These are phyloP conservation scores for Annona cherimola DNA, from an alignment of 164 flowering plant species.

Conservation along the genomic window DNA sequence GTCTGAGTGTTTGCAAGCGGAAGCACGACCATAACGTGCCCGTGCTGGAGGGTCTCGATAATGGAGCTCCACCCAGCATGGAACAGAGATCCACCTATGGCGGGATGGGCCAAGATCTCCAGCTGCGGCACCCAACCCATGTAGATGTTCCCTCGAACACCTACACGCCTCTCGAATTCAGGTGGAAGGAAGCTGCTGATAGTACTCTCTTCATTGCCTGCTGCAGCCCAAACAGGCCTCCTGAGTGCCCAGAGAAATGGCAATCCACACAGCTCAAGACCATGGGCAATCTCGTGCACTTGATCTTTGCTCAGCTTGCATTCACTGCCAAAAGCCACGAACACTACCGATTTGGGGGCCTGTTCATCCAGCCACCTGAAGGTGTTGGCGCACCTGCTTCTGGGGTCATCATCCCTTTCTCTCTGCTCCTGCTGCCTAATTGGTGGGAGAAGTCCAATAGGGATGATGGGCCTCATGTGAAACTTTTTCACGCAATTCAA, in stretches of 20 bases:
- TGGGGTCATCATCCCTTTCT: slow-evolving; percentile 5
- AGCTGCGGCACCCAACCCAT: slow-evolving; percentile 52
- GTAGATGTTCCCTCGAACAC: slow-evolving; percentile 30
- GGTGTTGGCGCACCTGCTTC: slow-evolving; percentile 33
- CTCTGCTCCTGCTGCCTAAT: not conserved
- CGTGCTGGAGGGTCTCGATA: slow-evolving; percentile 38
- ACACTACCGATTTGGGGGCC: slow-evolving; percentile 30
- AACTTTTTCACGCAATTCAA: slow-evolving; percentile 22
- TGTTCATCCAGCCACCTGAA: slow-evolving; percentile 43
- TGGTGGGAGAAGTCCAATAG: slow-evolving; percentile 49
- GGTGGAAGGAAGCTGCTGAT: slow-evolving; percentile 21
- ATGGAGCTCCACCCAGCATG: slow-evolving; percentile 66
- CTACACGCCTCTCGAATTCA: slow-evolving; percentile 28
- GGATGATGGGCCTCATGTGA: slow-evolving; percentile 40
- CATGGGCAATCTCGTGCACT: slow-evolving; percentile 44
- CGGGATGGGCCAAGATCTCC: slow-evolving; percentile 39
- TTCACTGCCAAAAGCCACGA: slow-evolving; percentile 56
- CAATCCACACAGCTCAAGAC: slow-evolving; percentile 40
- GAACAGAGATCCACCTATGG: slow-evolving; percentile 53
- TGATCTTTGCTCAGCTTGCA: slow-evolving; percentile 27
- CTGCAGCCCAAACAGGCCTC: slow-evolving; percentile 12
- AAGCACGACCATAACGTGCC: slow-evolving; percentile 37
- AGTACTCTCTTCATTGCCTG: not conserved
- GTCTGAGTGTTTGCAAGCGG: slow-evolving; percentile 48
- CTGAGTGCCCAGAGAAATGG: slow-evolving; percentile 54